phyloP scores from a whole-genome alignment of 2,329 filamentous ascomycete species.

The Cytospora leucostoma region DNA sequence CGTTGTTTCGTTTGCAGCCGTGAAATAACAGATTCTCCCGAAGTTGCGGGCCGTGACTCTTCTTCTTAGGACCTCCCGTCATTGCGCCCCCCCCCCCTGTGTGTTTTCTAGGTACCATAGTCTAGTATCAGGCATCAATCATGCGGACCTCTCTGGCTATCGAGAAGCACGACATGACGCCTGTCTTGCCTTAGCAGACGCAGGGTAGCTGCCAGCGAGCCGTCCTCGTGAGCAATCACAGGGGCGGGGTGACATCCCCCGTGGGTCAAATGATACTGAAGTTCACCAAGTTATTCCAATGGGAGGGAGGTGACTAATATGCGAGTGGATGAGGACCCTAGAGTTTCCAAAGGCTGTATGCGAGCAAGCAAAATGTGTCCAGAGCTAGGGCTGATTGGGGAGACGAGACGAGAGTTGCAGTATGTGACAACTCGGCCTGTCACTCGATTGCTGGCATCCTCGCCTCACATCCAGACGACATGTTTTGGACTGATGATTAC shows the following conservation, averaged over 20 bases:
- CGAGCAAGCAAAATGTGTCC: slow-evolving; percentile 23
- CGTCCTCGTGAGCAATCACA: not conserved
- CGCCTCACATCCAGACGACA: not conserved
- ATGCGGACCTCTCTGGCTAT: not conserved
- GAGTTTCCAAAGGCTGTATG: slow-evolving; percentile 9
- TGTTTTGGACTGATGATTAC: too few relatives aligned
- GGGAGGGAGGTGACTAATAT: slow-evolving; percentile 5
- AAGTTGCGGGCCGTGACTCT: not conserved
- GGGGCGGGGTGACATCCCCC: not conserved
- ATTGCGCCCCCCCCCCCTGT: not conserved
- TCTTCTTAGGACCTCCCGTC: not conserved
- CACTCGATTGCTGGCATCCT: slow-evolving; percentile 4
- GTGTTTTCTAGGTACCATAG: not conserved
- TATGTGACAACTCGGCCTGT: slow-evolving; percentile 17
- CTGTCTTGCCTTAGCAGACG: not conserved
- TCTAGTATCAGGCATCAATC: slow-evolving; percentile 7
- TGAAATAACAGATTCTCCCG: not conserved
- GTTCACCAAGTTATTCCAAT: not conserved
- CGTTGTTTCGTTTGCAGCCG: not conserved
- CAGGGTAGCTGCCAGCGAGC: not conserved
- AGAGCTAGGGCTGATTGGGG: slow-evolving; percentile 18
- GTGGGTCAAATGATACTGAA: not conserved
- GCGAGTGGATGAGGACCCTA: slow-evolving; percentile 11
- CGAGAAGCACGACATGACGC: not conserved
- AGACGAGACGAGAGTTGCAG: not conserved